Conservation (phyloP, 306 rosid species). For the Myrica gale region DNA sequence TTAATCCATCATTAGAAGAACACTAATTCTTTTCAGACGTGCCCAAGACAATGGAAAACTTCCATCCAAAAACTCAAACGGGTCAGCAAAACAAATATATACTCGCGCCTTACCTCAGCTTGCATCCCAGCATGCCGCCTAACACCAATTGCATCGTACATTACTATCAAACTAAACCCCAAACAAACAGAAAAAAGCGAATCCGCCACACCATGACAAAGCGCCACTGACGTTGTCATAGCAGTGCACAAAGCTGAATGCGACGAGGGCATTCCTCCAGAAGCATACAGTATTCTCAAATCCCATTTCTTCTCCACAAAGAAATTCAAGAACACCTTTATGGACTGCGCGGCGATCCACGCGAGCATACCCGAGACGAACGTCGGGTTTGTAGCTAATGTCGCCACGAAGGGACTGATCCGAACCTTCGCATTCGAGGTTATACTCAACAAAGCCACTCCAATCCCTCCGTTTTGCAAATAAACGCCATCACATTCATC, state of each 20-base stretch:
- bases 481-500: slow-evolving; percentile 20
- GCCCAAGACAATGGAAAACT: too few relatives aligned
- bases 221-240: slow-evolving; percentile 79
- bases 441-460: slow-evolving; percentile 60
- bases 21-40: too few relatives aligned
- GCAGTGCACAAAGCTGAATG: slow-evolving; percentile 85
- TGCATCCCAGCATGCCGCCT: slow-evolving; percentile 93
- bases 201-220: slow-evolving; percentile 52
- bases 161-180: slow-evolving; percentile 81
- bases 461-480: slow-evolving; percentile 62
- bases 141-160: slow-evolving; percentile 90
- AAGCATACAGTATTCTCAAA: slow-evolving; percentile 48
- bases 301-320: slow-evolving; percentile 71
- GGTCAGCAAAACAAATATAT: too few relatives aligned
- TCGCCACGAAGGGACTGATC: slow-evolving; percentile 73
- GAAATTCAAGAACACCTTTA: slow-evolving; percentile 64
- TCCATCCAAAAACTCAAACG: too few relatives aligned
- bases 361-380: slow-evolving; percentile 73
- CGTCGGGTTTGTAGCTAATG: slow-evolving; percentile 75
- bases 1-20: too few relatives aligned
- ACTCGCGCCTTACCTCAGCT: slow-evolving; percentile 57
- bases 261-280: slow-evolving; percentile 96
- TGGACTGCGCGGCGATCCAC: slow-evolving; percentile 60
- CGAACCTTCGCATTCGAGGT: slow-evolving; percentile 60
- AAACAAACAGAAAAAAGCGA: slow-evolving; percentile 81